Conservation (phyloP, 139 green algal species). For the Ettlia oleoabundans region DNA sequence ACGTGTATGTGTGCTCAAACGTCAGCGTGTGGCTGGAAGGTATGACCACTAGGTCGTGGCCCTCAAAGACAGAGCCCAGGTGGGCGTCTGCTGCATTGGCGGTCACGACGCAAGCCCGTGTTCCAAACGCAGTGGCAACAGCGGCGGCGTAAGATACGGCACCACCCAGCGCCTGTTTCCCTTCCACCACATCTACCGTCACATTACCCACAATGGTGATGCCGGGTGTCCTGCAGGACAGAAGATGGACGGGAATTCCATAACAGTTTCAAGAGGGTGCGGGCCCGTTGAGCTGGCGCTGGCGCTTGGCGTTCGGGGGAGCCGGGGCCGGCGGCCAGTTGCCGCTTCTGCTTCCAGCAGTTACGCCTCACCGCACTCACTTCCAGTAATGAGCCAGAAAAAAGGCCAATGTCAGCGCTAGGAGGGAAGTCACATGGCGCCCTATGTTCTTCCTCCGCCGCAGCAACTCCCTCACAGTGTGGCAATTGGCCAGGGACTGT, state of each 20-base stretch:
- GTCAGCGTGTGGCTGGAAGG: slow-evolving; percentile 68
- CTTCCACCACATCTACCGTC: slow-evolving; percentile 78
- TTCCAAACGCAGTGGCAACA: slow-evolving; percentile 54
- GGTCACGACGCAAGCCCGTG: slow-evolving; percentile 75
- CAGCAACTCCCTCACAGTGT: background rate
- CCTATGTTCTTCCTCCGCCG: background rate
- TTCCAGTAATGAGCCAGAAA: background rate
- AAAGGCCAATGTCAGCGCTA: background rate
- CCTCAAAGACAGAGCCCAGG: slow-evolving; percentile 41
- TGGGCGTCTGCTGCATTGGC: slow-evolving; percentile 70
- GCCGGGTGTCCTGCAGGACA: background rate
- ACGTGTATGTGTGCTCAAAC: slow-evolving; percentile 88
- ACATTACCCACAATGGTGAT: slow-evolving; percentile 75
- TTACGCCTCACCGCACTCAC: background rate
- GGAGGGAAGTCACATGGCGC: background rate
- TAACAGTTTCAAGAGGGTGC: background rate
- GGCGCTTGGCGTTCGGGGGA: too few species aligned
- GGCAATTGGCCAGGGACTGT: too few species aligned
- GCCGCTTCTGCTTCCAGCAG: background rate
- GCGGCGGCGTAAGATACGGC: slow-evolving; percentile 80
- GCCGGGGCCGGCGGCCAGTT: too few species aligned
- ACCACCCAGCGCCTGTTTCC: slow-evolving; percentile 69
- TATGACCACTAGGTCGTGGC: slow-evolving; percentile 69
- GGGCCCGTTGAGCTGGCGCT: too few species aligned
- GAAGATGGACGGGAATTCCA: too few species aligned